Base-by-base conservation (phyloP, 2,329 filamentous ascomycete genomes). In the Colletotrichum liaoningense region DNA sequence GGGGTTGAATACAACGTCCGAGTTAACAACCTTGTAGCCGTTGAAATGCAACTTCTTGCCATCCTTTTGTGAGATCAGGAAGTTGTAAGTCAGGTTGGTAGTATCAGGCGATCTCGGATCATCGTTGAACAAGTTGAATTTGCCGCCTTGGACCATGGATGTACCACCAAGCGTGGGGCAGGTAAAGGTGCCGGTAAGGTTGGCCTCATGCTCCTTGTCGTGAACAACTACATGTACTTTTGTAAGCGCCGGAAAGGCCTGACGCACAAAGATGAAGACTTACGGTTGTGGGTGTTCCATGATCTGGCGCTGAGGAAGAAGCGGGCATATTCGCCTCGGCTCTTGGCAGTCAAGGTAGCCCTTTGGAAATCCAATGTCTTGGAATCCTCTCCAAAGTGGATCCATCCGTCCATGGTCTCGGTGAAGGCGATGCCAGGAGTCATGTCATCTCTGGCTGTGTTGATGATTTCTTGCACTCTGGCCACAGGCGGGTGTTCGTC, bases 321-420 rank as follows among this genome's bases (percentile, higher is more conserved):
- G 19, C 88, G 85, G 0, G 88, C 89, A 55, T 85, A 85, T 77
- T 91, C 88, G 75, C 87, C 88, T 2, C 86, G 83, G 16, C 86
- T 85, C 72, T 86, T 84, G 9, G 87, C 90, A 3, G 83, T 86
- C 64, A 86, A 86, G 35, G 85, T 85, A 2, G 88, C 88, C 16
- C 87, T 83, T 68, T 88, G 82, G 76, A 89, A 92, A 2, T 88
- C 86, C 11, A 86, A 83, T 12, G 82, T 82, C 55, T 85, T 83
- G 75, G 88, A 85, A 11, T 80, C 80, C 6, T 80, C 77, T 57
- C 85, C 84, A 60, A 81, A 78, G 75, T 91, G 88, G 24, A 93
- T 85, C 76, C 88, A 89, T 11, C 91, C 91, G 7, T 87, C 86
- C 90, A 93, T 92, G 71, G 91, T 87, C 79, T 93, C 91, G 0